Conservation (phyloP, 495 filamentous ascomycete genomes). For the Aspergillus funiculosus region DNA sequence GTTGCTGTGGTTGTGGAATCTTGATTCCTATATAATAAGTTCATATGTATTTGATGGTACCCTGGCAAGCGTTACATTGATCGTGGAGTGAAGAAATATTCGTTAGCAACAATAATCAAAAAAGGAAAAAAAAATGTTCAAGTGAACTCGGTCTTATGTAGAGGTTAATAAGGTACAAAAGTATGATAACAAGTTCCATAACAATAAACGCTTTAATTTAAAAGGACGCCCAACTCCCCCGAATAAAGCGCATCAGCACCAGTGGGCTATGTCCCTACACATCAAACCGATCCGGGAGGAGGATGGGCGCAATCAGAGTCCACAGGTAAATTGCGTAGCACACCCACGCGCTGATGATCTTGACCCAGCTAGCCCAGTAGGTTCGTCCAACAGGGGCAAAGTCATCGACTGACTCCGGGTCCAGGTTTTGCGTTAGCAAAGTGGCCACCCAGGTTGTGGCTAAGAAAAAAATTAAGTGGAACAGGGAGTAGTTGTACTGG, state of each 20-base stretch:
- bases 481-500: constrained; percentile 93
- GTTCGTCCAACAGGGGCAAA: constrained; percentile 91
- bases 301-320: constrained; percentile 81
- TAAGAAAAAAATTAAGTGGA: constrained; percentile 97
- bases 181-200: too few species aligned
- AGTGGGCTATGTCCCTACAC: neutral
- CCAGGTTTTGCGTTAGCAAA: constrained; percentile 77
- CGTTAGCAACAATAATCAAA: too few species aligned
- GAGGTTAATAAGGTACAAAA: too few species aligned
- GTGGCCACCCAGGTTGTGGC: constrained; percentile 95
- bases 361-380: constrained; percentile 98
- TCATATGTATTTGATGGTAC: too few species aligned
- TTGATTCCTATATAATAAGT: too few species aligned
- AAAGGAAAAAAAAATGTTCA: too few species aligned
- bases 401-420: constrained; percentile 57
- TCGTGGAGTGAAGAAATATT: too few species aligned
- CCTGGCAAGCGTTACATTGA: too few species aligned
- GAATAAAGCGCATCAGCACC: too few species aligned
- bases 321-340: constrained; percentile 93
- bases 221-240: neutral
- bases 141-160: too few species aligned
- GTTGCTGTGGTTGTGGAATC: too few species aligned
- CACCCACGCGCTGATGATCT: constrained; percentile 96
- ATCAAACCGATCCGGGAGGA: constrained; percentile 83
- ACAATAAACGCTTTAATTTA: too few species aligned